phyloP scores from a whole-genome alignment of 352 stramenopile genomes.

The Globisporangium parvum region DNA sequence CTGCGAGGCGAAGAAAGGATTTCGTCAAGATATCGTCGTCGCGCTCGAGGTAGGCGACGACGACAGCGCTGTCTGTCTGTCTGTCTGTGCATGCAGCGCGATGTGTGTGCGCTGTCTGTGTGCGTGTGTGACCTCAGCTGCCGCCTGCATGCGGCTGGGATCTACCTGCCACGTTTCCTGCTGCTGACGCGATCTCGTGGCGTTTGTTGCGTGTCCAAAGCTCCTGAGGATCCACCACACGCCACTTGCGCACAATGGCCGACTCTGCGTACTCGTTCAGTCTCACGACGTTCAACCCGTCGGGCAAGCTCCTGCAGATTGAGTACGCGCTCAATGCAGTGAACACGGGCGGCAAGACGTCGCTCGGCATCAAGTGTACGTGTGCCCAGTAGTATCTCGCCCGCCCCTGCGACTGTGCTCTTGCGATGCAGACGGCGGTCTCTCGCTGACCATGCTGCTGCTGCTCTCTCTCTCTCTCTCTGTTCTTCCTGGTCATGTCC shows the following conservation, averaged over 20 bases:
- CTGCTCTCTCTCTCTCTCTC: background rate
- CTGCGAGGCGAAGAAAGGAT: constrained; percentile 1
- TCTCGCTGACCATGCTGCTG: background rate
- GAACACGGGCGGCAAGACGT: constrained; percentile 95
- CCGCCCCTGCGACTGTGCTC: background rate
- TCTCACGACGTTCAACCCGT: constrained; percentile 99
- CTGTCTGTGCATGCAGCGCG: background rate
- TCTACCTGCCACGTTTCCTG: too few species aligned
- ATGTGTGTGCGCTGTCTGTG: background rate
- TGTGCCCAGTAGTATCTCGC: background rate
- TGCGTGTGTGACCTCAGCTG: background rate
- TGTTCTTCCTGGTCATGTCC: background rate
- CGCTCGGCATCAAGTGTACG: constrained; percentile 94
- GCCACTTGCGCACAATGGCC: constrained; percentile 66
- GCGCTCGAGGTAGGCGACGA: background rate
- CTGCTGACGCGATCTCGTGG: too few species aligned
- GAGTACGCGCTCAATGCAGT: constrained; percentile 99
- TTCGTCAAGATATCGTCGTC: constrained; percentile 2
- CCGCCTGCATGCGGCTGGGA: too few species aligned
- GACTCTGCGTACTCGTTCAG: constrained; percentile 99
- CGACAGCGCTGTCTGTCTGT: background rate
- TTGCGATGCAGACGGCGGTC: background rate
- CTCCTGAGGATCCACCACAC: background rate
- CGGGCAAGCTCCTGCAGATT: constrained; percentile 99
- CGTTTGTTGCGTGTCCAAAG: background rate